Percentiles rank a stretch among this genome's conserved stretches.
phyloP scores from a whole-genome alignment of 306 rosid species.

The Castanopsis chinensis region DNA sequence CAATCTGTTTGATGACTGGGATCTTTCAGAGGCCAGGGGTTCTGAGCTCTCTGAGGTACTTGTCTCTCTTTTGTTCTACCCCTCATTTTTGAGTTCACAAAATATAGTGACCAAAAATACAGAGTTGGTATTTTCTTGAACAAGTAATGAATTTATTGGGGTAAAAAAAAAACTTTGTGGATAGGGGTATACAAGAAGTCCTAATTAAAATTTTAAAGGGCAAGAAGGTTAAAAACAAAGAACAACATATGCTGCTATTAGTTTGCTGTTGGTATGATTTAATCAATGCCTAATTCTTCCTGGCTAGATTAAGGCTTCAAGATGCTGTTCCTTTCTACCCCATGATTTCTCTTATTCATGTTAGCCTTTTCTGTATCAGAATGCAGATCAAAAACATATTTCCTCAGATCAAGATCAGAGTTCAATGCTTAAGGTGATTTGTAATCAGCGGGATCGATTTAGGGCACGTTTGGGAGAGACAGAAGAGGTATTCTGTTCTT shows the following conservation, averaged over 20 bases:
- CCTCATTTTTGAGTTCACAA: slow-evolving; percentile 15
- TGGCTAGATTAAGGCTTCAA: not conserved
- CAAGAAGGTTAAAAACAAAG: not conserved
- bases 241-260: not conserved
- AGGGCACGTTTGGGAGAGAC: slow-evolving; percentile 90
- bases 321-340: not conserved
- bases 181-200: not conserved
- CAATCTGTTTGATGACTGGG: slow-evolving; percentile 86
- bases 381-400: slow-evolving; percentile 58
- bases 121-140: not conserved
- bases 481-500: slow-evolving; percentile 65
- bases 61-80: slow-evolving; percentile 16
- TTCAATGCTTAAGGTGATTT: slow-evolving; percentile 97
- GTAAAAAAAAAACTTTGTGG: not conserved
- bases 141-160: not conserved
- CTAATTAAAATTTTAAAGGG: not conserved
- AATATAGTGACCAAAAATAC: slow-evolving; percentile 7
- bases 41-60: slow-evolving; percentile 76
- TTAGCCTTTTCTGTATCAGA: slow-evolving; percentile 47
- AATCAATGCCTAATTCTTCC: not conserved
- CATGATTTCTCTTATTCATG: slow-evolving; percentile 23
- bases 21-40: slow-evolving; percentile 82
- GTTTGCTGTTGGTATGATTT: not conserved
- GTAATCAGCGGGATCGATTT: slow-evolving; percentile 95
- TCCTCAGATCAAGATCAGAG: slow-evolving; percentile 82